Evolutionary conservation across 306 rosid species (phyloP), one percentile per base, ranked within the genome.

Genomic region (Sechiopsis laciniata): DNA sequence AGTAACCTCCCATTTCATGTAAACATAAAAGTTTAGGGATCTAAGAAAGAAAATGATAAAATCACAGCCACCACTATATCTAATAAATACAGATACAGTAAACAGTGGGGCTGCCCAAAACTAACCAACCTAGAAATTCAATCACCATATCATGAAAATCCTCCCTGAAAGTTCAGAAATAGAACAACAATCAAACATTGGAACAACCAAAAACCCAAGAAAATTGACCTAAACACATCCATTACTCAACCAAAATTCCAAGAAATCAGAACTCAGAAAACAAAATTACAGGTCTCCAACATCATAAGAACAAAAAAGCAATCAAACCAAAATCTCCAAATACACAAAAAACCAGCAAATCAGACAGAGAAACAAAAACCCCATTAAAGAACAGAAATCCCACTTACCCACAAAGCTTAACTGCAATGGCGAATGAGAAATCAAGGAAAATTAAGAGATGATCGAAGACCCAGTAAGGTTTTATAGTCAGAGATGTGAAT

Each of bases 391-490:
- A 50, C 24, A 69, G 20, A 69, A 50, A 50, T 17, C 59, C 1
- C 5, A 69, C 59, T 69, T 17, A 69, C 74, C 45, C 74, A 69
- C 21, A 46, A 3, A 69, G 59, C 21, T 51, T 14, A 51, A 22
- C 24, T 22, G 74, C 57, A 69, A 69, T 50, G 58, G 35, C 8
- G 15, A 69, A 22, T 45, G 55, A 13, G 26, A 69, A 69, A 69
- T 69, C 22, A 8, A 8, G 14, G 11, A 14, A 51, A 51, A 69
- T 8, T 22, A 12, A 50, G 74, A 14, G 42, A 24, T 17, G 40
- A 67, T 67, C 73, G 73, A 67, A 11, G 73, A 65, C 73, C 73
- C 56, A 46, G 73, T 46, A 67, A 46, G 7, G 59, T 50, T 8
- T 69, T 14, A 69, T 69, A 69, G 74, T 69, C 74, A 69, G 58